phyloP scores from a whole-genome alignment of 2,329 filamentous ascomycete genomes.

The Paecilomyces niveus region DNA sequence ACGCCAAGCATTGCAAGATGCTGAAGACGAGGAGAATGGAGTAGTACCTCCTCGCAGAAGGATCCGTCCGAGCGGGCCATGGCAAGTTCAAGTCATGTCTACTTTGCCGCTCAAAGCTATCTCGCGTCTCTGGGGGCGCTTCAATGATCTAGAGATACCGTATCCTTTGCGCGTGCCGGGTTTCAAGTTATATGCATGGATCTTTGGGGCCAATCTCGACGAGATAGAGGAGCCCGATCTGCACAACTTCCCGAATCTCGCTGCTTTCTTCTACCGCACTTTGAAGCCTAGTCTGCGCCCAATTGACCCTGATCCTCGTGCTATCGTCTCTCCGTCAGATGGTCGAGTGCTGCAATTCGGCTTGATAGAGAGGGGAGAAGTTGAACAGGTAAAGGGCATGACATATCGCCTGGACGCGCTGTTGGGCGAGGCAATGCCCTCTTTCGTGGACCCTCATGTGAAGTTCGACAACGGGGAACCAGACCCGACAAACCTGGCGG shows the following conservation, averaged over 20 bases:
- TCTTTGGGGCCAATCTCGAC: conserved; percentile 84
- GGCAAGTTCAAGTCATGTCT: conserved; percentile 91
- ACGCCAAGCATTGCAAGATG: conserved; percentile 41
- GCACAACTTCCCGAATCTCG: conserved; percentile 83
- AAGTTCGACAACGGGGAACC: conserved; percentile 25
- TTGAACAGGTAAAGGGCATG: conserved; percentile 98
- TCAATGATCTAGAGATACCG: conserved; percentile 83
- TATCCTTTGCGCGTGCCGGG: conserved; percentile 83
- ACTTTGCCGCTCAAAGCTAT: conserved; percentile 85
- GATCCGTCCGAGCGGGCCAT: conserved; percentile 77
- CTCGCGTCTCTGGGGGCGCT: conserved; percentile 79
- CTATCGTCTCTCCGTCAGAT: conserved; percentile 81
- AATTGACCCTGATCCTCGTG: conserved; percentile 71
- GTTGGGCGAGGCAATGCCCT: conserved; percentile 57
- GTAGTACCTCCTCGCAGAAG: conserved; percentile 48
- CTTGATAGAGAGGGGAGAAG: conserved; percentile 83
- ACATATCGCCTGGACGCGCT: conserved; percentile 94
- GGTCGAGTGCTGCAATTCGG: conserved; percentile 89
- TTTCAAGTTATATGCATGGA: conserved; percentile 83
- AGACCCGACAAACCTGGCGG: conserved; percentile 51
- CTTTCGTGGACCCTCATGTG: conserved; percentile 31
- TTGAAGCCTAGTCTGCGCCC: conserved; percentile 84
- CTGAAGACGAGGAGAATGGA: conserved; percentile 27
- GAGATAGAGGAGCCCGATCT: conserved; percentile 87
- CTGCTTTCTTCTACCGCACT: conserved; percentile 93